These are phyloP conservation scores for Lupinus albus DNA, from an alignment of 306 rosid species.

Conservation along the genomic window DNA sequence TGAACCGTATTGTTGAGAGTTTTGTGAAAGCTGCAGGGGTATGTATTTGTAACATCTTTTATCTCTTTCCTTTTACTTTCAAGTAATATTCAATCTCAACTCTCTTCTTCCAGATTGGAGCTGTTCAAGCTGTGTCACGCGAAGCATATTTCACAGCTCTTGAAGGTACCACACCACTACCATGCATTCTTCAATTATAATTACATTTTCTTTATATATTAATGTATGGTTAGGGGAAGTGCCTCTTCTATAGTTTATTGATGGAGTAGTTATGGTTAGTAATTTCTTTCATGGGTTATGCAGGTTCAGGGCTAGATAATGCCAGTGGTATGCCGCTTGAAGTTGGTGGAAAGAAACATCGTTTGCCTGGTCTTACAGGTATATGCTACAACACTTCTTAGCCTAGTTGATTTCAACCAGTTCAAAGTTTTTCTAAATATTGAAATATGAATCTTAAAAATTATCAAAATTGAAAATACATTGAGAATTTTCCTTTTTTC, in stretches of 20 bases:
- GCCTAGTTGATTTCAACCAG: neutral
- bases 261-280: too few species aligned
- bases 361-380: conserved; percentile 70
- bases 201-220: too few species aligned
- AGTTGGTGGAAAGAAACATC: conserved; percentile 47
- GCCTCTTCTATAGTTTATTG: too few species aligned
- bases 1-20: conserved; percentile 72
- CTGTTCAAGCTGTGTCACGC: conserved; percentile 75
- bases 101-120: conserved; percentile 91
- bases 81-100: too few species aligned
- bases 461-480: neutral
- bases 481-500: neutral
- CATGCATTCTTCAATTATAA: too few species aligned
- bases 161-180: too few species aligned
- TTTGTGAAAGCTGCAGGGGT: conserved; percentile 88
- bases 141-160: conserved; percentile 78
- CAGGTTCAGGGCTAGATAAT: conserved; percentile 57
- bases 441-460: conserved; percentile 6
- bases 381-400: neutral
- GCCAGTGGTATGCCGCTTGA: conserved; percentile 50
- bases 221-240: too few species aligned
- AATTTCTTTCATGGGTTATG: neutral
- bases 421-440: neutral
- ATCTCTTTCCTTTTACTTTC: neutral
- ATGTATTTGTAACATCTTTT: neutral